Conservation (phyloP, 352 stramenopile species). For the Phytophthora cryptogea region DNA sequence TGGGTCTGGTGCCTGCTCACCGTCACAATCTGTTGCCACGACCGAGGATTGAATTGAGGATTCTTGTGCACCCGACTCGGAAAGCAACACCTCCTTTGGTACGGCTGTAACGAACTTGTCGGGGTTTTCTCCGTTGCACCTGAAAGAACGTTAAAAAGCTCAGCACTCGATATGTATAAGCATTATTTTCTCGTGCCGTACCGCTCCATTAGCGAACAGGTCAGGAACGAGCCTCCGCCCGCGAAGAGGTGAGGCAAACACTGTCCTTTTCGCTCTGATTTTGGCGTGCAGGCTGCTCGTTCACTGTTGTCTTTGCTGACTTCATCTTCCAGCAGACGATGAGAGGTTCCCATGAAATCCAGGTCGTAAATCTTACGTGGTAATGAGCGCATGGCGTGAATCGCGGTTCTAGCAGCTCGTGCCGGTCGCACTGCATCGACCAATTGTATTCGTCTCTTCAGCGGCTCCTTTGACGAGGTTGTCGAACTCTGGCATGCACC, state of each 20-base stretch:
- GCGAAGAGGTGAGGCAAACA: conserved; percentile 9
- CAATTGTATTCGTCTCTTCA: conserved; percentile 2
- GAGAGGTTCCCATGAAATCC: conserved; percentile 22
- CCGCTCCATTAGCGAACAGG: conserved; percentile 19
- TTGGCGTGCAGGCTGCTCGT: conserved; percentile 1
- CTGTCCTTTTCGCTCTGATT: background rate
- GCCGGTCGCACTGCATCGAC: conserved; percentile 2
- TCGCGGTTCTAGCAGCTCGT: conserved; percentile 10
- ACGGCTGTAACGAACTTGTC: conserved; percentile 19
- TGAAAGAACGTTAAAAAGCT: conserved; percentile 6
- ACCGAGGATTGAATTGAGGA: conserved; percentile 17
- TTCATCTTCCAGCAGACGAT: conserved; percentile 31
- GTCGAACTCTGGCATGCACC: conserved; percentile 2
- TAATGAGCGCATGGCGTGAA: conserved; percentile 20
- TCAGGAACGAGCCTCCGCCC: conserved; percentile 10
- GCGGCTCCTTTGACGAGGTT: background rate
- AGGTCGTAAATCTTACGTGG: conserved; percentile 33
- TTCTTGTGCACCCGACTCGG: background rate
- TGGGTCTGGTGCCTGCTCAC: conserved; percentile 1
- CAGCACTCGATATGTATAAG: conserved; percentile 1
- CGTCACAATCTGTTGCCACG: conserved; percentile 26
- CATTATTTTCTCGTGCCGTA: conserved; percentile 5
- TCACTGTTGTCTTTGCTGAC: conserved; percentile 24
- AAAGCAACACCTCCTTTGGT: conserved; percentile 9
- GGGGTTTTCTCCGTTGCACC: conserved; percentile 3